Base-by-base conservation (phyloP, 768 basidiomycete genomes). In the Termitomyces sp. region DNA sequence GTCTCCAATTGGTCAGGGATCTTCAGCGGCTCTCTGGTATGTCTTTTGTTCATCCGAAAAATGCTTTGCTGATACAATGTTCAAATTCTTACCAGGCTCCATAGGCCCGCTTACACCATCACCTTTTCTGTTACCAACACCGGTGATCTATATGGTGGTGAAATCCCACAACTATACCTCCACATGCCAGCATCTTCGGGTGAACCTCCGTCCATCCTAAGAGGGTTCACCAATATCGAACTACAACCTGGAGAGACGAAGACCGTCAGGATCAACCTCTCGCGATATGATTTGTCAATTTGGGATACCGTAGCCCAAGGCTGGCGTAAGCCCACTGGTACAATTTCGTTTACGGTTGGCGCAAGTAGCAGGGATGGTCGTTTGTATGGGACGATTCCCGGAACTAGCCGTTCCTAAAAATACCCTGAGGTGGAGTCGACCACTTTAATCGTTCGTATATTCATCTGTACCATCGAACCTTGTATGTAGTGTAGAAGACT, bases 141-240 rank as follows among this genome's bases (percentile, higher is more conserved):
- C 0, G 92, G 92, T 0, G 56, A 65, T 0, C 70, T 78, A 10
- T 76, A 67, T 50, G 92, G 92, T n/a, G 76, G 78, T 38, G 91
- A 92, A 83, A 83, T 86, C 47, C 83, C 89, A 10, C 90, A 92
- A 74, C 69, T 92, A 18, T 93, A 92, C 71, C 30, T 92, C 28
- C 81, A 87, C 68, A 82, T 85, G 74, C 87, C 87, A 0, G 54
- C 73, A 0, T 80, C 79, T 0, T 76, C 86, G 3, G 79, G 78
- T 38, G 88, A 91, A 65, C 90, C 90, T 2, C 90, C 90, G 0
- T 83, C 82, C 3, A 66, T 92, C 33, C 75, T 90, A 33, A 83
- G 79, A 60, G 90, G 90, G 2, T 92, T 92, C 74, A 80, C 79
- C 14, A 75, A 88, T 64, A 71, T 85, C 32, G 74, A 76, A 9